Conservation (phyloP, 768 basidiomycete species). For the Chiua virens region DNA sequence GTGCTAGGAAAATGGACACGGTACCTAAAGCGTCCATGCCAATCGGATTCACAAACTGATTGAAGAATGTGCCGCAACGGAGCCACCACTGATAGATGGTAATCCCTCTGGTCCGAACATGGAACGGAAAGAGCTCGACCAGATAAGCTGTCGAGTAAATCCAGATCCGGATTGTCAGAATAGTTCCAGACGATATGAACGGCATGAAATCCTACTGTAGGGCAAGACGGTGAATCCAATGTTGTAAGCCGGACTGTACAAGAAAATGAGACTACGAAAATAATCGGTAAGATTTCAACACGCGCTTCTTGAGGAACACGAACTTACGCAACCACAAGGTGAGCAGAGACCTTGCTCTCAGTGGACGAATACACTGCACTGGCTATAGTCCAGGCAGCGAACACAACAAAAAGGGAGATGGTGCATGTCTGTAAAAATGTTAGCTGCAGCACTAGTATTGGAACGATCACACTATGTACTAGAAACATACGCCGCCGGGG, state of each 20-base stretch:
- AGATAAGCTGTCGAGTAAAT: conserved; percentile 47
- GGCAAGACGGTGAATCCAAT: not conserved
- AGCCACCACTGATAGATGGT: conserved; percentile 60
- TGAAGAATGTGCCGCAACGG: conserved; percentile 29
- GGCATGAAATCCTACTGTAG: not conserved
- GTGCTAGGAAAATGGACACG: not conserved
- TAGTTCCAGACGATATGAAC: not conserved
- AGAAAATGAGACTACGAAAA: conserved; percentile 4
- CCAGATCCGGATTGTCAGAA: not conserved
- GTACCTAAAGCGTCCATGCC: conserved; percentile 6
- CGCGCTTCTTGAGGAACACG: too few species aligned
- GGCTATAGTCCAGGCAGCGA: conserved; percentile 4
- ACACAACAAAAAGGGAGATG: conserved; percentile 7
- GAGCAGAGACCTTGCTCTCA: not conserved
- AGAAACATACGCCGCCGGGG: conserved; percentile 1
- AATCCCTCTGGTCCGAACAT: conserved; percentile 59
- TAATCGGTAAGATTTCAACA: too few species aligned
- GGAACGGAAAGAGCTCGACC: conserved; percentile 64
- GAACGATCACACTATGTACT: not conserved
- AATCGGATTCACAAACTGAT: conserved; percentile 10
- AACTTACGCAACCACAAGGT: not conserved
- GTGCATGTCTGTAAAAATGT: not conserved
- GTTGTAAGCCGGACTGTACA: conserved; percentile 4
- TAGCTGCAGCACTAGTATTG: not conserved
- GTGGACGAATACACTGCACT: conserved; percentile 1